Percentiles rank a stretch among this genome's conserved stretches.
phyloP scores from a whole-genome alignment of 1,284 basidiomycete genomes.

The Trametes hirsuta region DNA sequence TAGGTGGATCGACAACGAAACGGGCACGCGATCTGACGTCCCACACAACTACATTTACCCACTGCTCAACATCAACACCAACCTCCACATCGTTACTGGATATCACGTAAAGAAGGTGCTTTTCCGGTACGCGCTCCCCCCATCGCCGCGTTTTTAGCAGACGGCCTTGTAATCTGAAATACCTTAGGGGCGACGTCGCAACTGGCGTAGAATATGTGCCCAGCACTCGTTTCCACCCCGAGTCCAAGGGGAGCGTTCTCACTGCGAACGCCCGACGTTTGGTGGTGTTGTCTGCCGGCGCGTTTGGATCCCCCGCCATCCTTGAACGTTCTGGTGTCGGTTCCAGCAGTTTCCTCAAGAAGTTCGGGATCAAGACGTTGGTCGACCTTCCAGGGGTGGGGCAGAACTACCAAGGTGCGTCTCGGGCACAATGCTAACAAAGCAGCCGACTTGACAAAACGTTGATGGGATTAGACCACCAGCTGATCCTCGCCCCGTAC shows the following conservation, averaged over 20 bases:
- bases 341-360: conserved; percentile 40
- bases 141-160: neutral
- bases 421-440: too few species aligned
- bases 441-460: too few species aligned
- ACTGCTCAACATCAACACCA: conserved; percentile 10
- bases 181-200: conserved; percentile 49
- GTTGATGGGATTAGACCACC: conserved; percentile 46
- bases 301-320: conserved; percentile 59
- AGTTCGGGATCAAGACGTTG: conserved; percentile 42
- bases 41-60: conserved; percentile 60
- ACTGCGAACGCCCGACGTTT: conserved; percentile 44
- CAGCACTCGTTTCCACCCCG: conserved; percentile 34
- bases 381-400: conserved; percentile 63
- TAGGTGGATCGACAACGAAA: conserved; percentile 53
- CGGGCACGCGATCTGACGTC: conserved; percentile 60
- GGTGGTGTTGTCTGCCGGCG: conserved; percentile 52
- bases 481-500: conserved; percentile 39
- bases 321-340: conserved; percentile 46
- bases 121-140: conserved; percentile 26
- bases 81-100: conserved; percentile 31
- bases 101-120: conserved; percentile 33
- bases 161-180: neutral
- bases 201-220: conserved; percentile 58
- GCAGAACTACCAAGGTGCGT: conserved; percentile 53
- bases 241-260: conserved; percentile 25